Base-by-base conservation (phyloP, 2,329 filamentous ascomycete species). In the Grosmannia huntii region DNA sequence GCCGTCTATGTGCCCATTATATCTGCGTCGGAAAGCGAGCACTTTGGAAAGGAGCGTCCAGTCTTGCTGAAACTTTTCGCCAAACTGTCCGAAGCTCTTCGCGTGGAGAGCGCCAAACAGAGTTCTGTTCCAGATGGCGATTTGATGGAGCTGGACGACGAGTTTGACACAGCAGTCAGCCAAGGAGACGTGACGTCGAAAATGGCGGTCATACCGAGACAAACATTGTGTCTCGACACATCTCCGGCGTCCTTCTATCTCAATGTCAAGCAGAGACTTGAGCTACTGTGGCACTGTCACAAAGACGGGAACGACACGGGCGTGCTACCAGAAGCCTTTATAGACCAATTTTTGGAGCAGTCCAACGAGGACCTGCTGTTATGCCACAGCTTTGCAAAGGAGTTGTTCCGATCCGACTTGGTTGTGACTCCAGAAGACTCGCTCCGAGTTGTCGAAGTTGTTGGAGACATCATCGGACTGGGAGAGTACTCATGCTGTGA, bases 401-500 rank as follows among this genome's bases (percentile, higher is more conserved):
- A 84, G 25, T 49, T 85, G 21, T 76, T 83, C 54, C 66, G 67
- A 6, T 81, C 79, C 2, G 79, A 84, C 63, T 68, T 84, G 1
- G 67, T 75, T n/a, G 67, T 80, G 14, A 70, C 72, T 12, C 68
- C 73, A 0, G 74, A 76, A 12, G 74, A 76, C 61, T 76, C 78
- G 2, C 62, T 71, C 11, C 69, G 64, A 3, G 69, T 85, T 2
- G 68, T 85, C 25, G 71, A 79, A 60, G 73, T 75, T 33, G 66
- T 82, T 5, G 81, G 80, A 1, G 67, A 66, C 0, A 71, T 84
- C 7, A 75, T 85, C 25, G 71, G 74, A 16, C 73, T 76, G 3
- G 80, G 83, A 59, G 78, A 82, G 31, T 86, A 86, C 64, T 82
- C 85, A 59, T 82, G 83, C 62, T 92, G 86, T 61, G 91, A 96